Percentiles rank a stretch among this genome's conserved stretches.
These are phyloP conservation scores for Termitomyces sp. DNA, from an alignment of 768 basidiomycete species.

Conservation along the genomic window DNA sequence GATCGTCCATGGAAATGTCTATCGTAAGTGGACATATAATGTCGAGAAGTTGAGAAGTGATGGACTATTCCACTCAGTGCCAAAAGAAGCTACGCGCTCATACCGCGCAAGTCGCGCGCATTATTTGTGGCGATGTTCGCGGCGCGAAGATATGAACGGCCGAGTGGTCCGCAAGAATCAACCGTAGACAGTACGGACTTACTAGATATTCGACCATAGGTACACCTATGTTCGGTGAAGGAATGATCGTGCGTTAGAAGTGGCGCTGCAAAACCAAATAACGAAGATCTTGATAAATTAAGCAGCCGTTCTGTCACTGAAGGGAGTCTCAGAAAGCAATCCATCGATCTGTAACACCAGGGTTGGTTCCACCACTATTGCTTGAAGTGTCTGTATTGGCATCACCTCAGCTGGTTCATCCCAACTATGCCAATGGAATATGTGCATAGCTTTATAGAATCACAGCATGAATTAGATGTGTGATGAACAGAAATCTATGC, in stretches of 20 bases:
- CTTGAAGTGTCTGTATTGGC: background rate
- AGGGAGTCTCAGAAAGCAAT: background rate
- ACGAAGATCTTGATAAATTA: background rate
- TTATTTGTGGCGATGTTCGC: slow-evolving; percentile 2
- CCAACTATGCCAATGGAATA: background rate
- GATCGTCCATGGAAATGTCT: slow-evolving; percentile 3
- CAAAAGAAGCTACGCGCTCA: background rate
- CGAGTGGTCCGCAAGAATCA: slow-evolving; percentile 2
- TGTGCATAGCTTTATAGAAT: background rate
- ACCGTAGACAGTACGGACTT: background rate
- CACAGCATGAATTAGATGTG: background rate
- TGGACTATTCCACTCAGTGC: background rate
- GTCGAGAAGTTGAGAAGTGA: slow-evolving; percentile 18
- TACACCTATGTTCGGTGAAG: background rate
- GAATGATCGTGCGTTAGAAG: background rate
- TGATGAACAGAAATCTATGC: background rate
- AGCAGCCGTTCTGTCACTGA: background rate
- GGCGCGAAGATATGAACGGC: background rate
- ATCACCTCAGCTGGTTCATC: background rate
- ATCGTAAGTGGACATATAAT: slow-evolving; percentile 15
- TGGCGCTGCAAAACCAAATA: slow-evolving; percentile 7
- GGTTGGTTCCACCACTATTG: background rate
- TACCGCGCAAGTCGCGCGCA: background rate
- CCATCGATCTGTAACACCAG: background rate
- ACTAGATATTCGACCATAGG: background rate